Conservation (phyloP, 1,284 basidiomycete species). For the Microbotryum violaceum region DNA sequence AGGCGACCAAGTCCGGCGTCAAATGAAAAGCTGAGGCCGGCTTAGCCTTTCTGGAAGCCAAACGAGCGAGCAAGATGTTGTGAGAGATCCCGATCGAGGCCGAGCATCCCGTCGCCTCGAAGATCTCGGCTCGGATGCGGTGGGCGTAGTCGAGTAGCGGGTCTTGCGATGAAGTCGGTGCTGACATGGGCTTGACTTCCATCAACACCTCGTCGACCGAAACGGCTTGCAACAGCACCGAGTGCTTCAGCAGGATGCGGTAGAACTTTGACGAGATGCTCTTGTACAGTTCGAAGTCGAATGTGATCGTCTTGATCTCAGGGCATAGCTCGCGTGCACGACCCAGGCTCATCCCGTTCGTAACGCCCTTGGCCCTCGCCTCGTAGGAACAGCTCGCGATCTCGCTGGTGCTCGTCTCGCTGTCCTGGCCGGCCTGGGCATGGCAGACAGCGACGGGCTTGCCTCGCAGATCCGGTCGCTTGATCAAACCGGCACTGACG, state of each 20-base stretch:
- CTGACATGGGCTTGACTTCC: constrained; percentile 64
- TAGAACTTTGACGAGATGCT: constrained; percentile 59
- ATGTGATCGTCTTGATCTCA: constrained; percentile 70
- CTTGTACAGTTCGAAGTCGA: constrained; percentile 61
- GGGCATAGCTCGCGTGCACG: constrained; percentile 75
- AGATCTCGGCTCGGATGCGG: constrained; percentile 66
- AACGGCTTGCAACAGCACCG: constrained; percentile 88
- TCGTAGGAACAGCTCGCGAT: constrained; percentile 93
- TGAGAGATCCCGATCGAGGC: constrained; percentile 74
- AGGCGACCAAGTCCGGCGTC: constrained; percentile 48
- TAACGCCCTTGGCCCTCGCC: constrained; percentile 76
- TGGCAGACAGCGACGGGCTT: constrained; percentile 93
- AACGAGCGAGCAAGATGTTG: constrained; percentile 83
- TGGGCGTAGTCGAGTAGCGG: constrained; percentile 71
- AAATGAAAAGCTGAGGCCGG: constrained; percentile 79
- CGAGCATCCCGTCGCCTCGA: constrained; percentile 71
- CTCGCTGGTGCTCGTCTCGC: constrained; percentile 71
- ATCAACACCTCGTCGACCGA: constrained; percentile 93
- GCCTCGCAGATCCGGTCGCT: constrained; percentile 67
- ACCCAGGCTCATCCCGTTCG: constrained; percentile 89
- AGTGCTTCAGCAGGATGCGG: constrained; percentile 76
- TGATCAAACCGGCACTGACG: constrained; percentile 75
- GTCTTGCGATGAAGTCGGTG: constrained; percentile 35
- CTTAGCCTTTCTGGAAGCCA: constrained; percentile 86
- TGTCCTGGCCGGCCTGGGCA: constrained; percentile 58